Percentiles rank a stretch among this genome's conserved stretches.
phyloP scores from a whole-genome alignment of 345 rosid species.

The Pseudoturritis turrita region DNA sequence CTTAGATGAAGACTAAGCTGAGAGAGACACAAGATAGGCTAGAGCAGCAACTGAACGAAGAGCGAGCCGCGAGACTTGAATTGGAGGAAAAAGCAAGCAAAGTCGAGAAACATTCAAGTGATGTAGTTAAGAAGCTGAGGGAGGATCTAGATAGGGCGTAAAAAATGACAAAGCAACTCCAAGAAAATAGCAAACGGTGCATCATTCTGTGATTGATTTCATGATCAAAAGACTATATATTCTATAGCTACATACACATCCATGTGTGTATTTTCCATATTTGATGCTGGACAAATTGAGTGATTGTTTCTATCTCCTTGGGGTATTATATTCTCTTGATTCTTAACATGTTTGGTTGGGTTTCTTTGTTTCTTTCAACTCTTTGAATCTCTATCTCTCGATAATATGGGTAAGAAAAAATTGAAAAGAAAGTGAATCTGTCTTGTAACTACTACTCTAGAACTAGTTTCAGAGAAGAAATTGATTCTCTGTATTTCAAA shows the following conservation, averaged over 20 bases:
- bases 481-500: background rate
- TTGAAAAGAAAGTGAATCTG: background rate
- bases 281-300: background rate
- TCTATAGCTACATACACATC: too few species aligned
- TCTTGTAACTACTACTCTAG: background rate
- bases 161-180: conserved; percentile 28
- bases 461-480: background rate
- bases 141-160: conserved; percentile 51
- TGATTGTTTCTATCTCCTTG: background rate
- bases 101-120: conserved; percentile 48
- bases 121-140: conserved; percentile 49
- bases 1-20: conserved; percentile 62
- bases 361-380: background rate
- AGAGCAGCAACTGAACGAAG: conserved; percentile 58
- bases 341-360: background rate
- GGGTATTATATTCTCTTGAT: background rate
- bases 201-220: conserved; percentile 38
- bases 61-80: conserved; percentile 56
- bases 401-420: background rate
- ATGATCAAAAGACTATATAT: background rate
- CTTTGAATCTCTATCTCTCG: background rate
- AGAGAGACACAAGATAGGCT: conserved; percentile 46
- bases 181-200: conserved; percentile 38
- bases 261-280: background rate
- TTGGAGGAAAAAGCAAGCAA: conserved; percentile 45